Evolutionary conservation across 2,329 filamentous ascomycete genomes (phyloP), one percentile per base, ranked within the genome.

Genomic region (Cryphonectria naterciae): DNA sequence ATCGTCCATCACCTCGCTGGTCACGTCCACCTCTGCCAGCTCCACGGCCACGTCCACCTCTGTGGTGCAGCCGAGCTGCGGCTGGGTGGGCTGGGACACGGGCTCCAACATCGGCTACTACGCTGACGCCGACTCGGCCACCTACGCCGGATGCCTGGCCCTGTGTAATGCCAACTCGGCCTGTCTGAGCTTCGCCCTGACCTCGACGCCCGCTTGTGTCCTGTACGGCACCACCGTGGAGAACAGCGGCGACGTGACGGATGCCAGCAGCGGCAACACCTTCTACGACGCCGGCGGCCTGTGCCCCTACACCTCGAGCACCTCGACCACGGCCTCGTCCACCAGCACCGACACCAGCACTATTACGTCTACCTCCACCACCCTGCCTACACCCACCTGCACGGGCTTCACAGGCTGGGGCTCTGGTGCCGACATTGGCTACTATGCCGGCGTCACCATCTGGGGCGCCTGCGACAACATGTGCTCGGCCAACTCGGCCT

Each of bases 211-310:
- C 15, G 70, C 70, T 1, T 72, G 70, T 25, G 67, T 72, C 32
- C 68, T 72, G 17, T 72, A 72, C 65, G 15, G 37, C 28, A 68
- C 70, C 22, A 49, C 60, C 5, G 70, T 72, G 3, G 70, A 72
- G 68, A 68, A 65, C 7, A 72, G 77, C 43, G 69, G 54, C 15
- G 54, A 74, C 52, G 75, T 81, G 7, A 75, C 80, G 19, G 76
- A 80, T 11, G 73, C 75, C 3, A 49, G 62, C 1, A 79, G 79
- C 0, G 78, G 77, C 7, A 62, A 69, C 64, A 73, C 75, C 1
- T 68, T 77, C 17, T 70, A 73, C n/a, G 67, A 70, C 54, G 52
- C 67, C n/a, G 70, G 70, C 2, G 69, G 65, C 32, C 52, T 39
- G 19, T 72, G 70, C 39, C 68, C 70, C 4, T 54, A 32, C 5